Evolutionary conservation across 176 grass and related monocot species (phyloP), one percentile per base, ranked within the genome.

Genomic region (Raddia guianensis): DNA sequence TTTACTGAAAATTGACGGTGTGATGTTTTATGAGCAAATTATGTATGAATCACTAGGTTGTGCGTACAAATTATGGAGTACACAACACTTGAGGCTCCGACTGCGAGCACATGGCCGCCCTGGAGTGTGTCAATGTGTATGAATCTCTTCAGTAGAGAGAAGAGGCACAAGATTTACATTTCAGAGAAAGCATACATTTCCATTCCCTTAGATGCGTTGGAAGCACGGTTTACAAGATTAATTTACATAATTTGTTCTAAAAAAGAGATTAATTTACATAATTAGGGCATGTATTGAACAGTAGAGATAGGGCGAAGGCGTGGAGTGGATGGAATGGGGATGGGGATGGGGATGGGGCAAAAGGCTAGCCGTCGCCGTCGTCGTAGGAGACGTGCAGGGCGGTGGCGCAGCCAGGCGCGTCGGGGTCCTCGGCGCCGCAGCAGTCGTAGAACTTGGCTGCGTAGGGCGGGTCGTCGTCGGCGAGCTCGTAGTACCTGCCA

Each of bases 371-470:
- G 0, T 49, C 16, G 6, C 72, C 19, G 63, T 94, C 89, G 72
- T 92, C 94, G 85, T 97, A 94, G 57, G 94, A 97, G 60, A 75
- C 54, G 81, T 97, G 94, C 63, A 88, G 80, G 5, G 83, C 83
- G 0, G 94, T 86, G 64, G 84, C 49, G 78, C 91, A 97, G 52
- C 94, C 91, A 40, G 75, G 37, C 1, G 94, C 89, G 58, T 92
- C 80, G 3, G 89, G 86, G 86, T 97, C 91, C 85, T 97, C 94
- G 11, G 94, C 91, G 72, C 91, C 94, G 58, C 91, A 97, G 76
- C 94, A 97, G 72, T 94, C 94, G 51, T 92, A 94, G 69, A 94
- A 94, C 70, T 85, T 97, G 73, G 91, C 91, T 34, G 89, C 91
- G 83, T 92, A 97, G 7, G 91, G 94, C 2, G 91, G 94, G 4